A percentile compares a stretch with the other conserved stretches of the same genome.
phyloP scores from a whole-genome alignment of 2,329 filamentous ascomycete genomes.

The Chrysoporthe austroafricana region DNA sequence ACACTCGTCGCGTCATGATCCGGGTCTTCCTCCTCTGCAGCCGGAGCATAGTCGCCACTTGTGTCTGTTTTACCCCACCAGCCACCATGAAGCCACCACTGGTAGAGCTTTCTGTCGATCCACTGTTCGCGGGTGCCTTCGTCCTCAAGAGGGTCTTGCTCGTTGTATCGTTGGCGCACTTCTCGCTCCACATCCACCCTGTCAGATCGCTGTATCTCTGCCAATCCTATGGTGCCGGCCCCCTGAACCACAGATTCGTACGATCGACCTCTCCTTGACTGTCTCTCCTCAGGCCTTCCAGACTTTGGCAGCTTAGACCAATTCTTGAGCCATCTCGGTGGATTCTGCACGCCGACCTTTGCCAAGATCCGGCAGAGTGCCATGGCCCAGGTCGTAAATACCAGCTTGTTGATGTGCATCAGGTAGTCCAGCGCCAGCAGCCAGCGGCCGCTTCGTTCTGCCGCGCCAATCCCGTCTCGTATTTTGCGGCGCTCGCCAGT shows the following conservation, averaged over 20 bases:
- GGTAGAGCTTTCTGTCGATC: slow-evolving; percentile 76
- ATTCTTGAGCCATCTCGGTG: slow-evolving; percentile 66
- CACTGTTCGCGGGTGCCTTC: slow-evolving; percentile 61
- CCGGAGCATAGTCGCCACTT: slow-evolving; percentile 76
- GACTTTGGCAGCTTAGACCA: slow-evolving; percentile 48
- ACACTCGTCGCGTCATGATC: slow-evolving; percentile 73
- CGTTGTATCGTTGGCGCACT: slow-evolving; percentile 60
- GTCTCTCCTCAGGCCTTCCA: slow-evolving; percentile 27
- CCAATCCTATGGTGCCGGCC: slow-evolving; percentile 46
- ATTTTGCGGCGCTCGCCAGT: slow-evolving; percentile 47
- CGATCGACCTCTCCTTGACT: slow-evolving; percentile 33
- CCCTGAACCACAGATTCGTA: slow-evolving; percentile 58
- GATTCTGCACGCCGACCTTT: slow-evolving; percentile 61
- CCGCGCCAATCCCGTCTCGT: slow-evolving; percentile 73
- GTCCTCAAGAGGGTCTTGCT: slow-evolving; percentile 35
- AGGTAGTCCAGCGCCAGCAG: slow-evolving; percentile 77
- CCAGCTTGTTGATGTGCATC: slow-evolving; percentile 70
- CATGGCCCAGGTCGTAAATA: slow-evolving; percentile 62
- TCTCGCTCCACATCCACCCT: slow-evolving; percentile 82
- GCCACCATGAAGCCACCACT: slow-evolving; percentile 81
- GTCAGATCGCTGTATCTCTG: slow-evolving; percentile 59
- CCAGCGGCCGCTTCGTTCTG: slow-evolving; percentile 80
- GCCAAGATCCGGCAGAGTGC: slow-evolving; percentile 58
- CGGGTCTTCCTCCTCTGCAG: slow-evolving; percentile 51
- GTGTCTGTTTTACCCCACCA: slow-evolving; percentile 83